Conservation (phyloP, 345 rosid genomes). For the Ceriops decandra region DNA sequence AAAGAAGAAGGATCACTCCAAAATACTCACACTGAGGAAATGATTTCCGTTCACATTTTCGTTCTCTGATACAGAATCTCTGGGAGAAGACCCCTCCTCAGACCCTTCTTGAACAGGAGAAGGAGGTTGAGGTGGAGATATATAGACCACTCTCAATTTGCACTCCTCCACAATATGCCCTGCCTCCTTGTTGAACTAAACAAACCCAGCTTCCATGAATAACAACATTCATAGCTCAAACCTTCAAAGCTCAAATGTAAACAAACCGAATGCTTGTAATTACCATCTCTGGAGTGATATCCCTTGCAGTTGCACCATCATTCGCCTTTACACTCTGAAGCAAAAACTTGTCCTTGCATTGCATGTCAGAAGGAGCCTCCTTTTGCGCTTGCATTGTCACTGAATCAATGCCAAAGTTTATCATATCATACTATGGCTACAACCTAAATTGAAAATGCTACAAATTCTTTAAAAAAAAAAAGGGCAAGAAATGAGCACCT, state of each 20-base stretch:
- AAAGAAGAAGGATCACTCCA: not conserved
- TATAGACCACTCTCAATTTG: conserved; percentile 68
- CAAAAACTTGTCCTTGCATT: conserved; percentile 79
- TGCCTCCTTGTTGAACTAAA: conserved; percentile 68
- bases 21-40: conserved; percentile 44
- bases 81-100: conserved; percentile 70
- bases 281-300: conserved; percentile 74
- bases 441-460: not conserved
- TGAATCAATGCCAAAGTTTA: conserved; percentile 25
- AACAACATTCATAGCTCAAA: conserved; percentile 12
- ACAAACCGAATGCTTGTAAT: not conserved
- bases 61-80: conserved; percentile 60
- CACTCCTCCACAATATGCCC: conserved; percentile 71
- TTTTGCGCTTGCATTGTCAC: conserved; percentile 88
- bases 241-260: not conserved
- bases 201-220: conserved; percentile 8
- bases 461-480: not conserved
- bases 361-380: conserved; percentile 72
- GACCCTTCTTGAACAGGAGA: conserved; percentile 78
- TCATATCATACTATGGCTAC: not conserved
- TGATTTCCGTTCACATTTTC: conserved; percentile 51
- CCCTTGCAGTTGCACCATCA: conserved; percentile 51
- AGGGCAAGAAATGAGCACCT: conserved; percentile 34
- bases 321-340: conserved; percentile 61
- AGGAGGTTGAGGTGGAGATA: conserved; percentile 70